Evolutionary conservation across 164 flowering plant species (phyloP).

Genomic region (Stephania japonica): DNA sequence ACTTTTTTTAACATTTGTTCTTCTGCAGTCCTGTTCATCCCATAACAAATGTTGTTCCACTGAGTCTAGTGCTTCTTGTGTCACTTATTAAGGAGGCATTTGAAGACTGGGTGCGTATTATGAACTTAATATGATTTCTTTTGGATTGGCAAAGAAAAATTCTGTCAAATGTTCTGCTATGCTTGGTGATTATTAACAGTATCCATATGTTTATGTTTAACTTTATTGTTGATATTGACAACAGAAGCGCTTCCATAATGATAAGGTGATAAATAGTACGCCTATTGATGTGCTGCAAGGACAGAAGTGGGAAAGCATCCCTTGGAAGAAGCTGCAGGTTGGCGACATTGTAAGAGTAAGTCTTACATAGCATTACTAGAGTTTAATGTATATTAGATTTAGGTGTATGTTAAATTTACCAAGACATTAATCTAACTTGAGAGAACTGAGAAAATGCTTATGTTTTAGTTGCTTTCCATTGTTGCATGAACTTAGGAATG

Average conservation of each 20-base stretch:
- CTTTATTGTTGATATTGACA: constrained; percentile 11
- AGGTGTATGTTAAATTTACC: background rate
- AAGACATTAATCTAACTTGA: too few species aligned
- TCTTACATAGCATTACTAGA: constrained; percentile 3
- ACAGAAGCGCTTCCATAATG: constrained; percentile 95
- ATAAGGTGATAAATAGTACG: constrained; percentile 67
- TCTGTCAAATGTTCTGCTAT: background rate
- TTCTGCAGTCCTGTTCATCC: constrained; percentile 90
- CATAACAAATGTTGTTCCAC: constrained; percentile 79
- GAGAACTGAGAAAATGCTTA: background rate
- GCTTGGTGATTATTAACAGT: background rate
- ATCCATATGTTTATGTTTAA: background rate
- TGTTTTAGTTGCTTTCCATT: background rate
- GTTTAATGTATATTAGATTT: background rate
- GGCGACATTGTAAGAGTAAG: constrained; percentile 91
- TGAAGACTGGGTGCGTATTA: constrained; percentile 91
- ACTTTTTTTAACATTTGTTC: constrained; percentile 1
- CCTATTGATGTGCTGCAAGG: constrained; percentile 71
- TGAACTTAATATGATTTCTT: background rate
- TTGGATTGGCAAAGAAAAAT: background rate
- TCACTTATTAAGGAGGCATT: constrained; percentile 95
- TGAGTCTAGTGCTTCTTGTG: constrained; percentile 76
- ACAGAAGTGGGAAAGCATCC: constrained; percentile 61
- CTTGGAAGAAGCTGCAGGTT: constrained; percentile 94
- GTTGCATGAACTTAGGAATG: too few species aligned